Conservation (phyloP, 139 green algal genomes). For the Haematococcus sp. region DNA sequence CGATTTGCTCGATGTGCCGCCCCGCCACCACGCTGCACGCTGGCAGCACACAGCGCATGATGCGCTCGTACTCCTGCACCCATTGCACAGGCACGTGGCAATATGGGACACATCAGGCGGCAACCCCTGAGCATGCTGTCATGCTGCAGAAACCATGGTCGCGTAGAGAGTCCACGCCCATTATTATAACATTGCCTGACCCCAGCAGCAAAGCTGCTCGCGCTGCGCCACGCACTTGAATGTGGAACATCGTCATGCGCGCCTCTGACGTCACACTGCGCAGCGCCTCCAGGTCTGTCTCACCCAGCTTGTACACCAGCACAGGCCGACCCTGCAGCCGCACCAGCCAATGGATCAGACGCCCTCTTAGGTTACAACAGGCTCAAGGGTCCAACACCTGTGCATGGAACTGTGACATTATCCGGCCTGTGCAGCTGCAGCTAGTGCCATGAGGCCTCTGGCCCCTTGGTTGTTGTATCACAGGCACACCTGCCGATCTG, state of each 20-base stretch:
- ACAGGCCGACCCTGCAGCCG: slow-evolving; percentile 72
- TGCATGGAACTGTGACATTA: background rate
- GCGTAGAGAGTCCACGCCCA: background rate
- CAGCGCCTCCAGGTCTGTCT: slow-evolving; percentile 70
- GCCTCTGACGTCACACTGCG: slow-evolving; percentile 77
- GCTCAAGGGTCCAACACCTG: too few species aligned
- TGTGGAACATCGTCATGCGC: slow-evolving; percentile 82
- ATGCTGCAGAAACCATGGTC: background rate
- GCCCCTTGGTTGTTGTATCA: too few species aligned
- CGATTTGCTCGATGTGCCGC: slow-evolving; percentile 72
- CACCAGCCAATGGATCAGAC: background rate
- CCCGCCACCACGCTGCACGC: slow-evolving; percentile 63
- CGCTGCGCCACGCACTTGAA: slow-evolving; percentile 34
- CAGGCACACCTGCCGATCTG: slow-evolving; percentile 47
- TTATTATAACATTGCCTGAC: background rate
- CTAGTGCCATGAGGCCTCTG: too few species aligned
- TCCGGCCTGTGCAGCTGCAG: background rate
- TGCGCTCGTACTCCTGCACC: slow-evolving; percentile 84
- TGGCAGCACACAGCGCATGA: slow-evolving; percentile 73
- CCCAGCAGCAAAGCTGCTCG: background rate
- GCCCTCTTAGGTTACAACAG: background rate
- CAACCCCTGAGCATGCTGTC: too few species aligned
- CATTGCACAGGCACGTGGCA: too few species aligned
- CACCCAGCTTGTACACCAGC: slow-evolving; percentile 83
- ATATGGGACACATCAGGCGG: too few species aligned